phyloP scores from a whole-genome alignment of 495 filamentous ascomycete species.

The Penicillium coprophilum region DNA sequence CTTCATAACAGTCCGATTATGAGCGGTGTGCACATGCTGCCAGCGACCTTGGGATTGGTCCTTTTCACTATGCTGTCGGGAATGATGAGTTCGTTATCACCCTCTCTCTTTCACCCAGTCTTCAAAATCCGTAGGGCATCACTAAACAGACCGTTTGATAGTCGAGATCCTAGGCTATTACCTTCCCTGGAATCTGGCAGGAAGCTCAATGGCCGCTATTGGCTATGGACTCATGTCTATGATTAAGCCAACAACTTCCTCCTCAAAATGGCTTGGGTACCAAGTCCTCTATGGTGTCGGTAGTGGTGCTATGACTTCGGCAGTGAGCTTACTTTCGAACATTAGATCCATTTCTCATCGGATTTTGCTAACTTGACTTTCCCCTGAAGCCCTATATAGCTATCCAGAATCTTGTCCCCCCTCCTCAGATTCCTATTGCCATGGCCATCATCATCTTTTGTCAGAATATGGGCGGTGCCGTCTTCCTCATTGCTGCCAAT shows the following conservation, averaged over 20 bases:
- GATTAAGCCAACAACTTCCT: neutral
- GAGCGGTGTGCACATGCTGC: too few species aligned
- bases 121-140: too few species aligned
- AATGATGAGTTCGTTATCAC: too few species aligned
- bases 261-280: neutral
- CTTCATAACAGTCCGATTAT: neutral
- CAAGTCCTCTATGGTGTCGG: neutral
- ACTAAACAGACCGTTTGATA: too few species aligned
- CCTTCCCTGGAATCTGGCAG: neutral
- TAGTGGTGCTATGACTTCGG: too few species aligned
- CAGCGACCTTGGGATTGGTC: too few species aligned
- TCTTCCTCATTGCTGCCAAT: neutral
- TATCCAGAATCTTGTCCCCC: neutral
- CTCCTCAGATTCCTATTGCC: neutral
- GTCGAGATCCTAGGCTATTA: neutral
- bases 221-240: neutral
- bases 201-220: neutral
- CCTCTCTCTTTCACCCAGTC: too few species aligned
- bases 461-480: neutral
- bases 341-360: too few species aligned
- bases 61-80: too few species aligned
- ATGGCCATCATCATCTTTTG: neutral
- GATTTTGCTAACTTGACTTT: too few species aligned
- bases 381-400: neutral
- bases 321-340: too few species aligned